Conservation (phyloP, 352 stramenopile species). For the Phytophthora cactorum region DNA sequence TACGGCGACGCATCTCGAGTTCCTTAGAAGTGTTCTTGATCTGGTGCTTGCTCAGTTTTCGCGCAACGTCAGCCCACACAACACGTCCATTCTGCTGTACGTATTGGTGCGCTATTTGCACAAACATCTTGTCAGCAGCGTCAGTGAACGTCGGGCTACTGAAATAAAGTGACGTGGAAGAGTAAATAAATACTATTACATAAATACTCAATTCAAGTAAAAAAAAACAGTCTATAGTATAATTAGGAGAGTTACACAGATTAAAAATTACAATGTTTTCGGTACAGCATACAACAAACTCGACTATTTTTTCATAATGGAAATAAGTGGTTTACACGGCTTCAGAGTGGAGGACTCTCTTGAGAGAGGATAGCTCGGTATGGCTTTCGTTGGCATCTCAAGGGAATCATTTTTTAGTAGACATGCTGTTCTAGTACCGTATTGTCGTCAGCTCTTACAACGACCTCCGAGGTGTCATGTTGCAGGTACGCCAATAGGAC, state of each 20-base stretch:
- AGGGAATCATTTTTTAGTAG: not conserved
- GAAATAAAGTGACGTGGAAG: no score
- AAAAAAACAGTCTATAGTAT: not conserved
- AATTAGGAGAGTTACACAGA: not conserved
- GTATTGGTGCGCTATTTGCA: conserved; percentile 4
- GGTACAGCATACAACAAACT: not conserved
- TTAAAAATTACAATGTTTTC: not conserved
- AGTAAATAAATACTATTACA: no score
- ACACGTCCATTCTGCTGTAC: conserved; percentile 6
- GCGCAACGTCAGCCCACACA: conserved; percentile 7
- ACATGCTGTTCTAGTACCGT: no score
- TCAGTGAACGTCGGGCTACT: conserved; percentile 1
- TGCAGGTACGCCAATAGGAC: no score
- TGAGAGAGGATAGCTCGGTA: not conserved
- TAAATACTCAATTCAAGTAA: not conserved
- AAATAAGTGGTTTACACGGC: not conserved
- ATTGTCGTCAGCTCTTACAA: not conserved
- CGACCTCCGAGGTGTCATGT: not conserved
- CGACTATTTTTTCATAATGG: not conserved
- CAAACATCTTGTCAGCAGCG: conserved; percentile 7
- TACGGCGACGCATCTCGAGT: conserved; percentile 14
- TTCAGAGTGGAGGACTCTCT: not conserved
- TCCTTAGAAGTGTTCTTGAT: conserved; percentile 13
- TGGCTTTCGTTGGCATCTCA: not conserved
- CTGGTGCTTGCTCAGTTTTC: not conserved